Evolutionary conservation across 306 rosid species (phyloP), one percentile per base, ranked within the genome.

Genomic region (Begonia loranthoides): DNA sequence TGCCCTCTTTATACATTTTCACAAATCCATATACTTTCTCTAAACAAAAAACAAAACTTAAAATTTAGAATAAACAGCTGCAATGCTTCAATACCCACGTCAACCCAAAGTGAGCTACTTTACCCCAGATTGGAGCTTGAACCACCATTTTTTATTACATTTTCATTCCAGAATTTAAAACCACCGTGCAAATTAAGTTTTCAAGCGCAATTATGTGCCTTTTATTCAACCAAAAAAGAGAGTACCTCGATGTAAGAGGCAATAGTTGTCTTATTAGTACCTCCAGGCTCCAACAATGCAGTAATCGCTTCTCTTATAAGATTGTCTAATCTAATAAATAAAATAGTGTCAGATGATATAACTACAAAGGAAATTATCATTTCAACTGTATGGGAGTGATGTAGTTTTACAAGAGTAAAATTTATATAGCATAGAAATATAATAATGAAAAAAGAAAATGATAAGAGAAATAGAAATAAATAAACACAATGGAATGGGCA

Each of bases 181-280:
- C 21, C n/a, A 22, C 43, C 19, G 13, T 21, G 14, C 15, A 57
- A 6, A 52, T 22, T 11, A 55, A 36, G 10, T 5, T 10, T 8
- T 19, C 52, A 33, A 46, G 19, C n/a, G 34, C 11, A 34, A 47
- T n/a, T 52, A 28, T 28, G 5, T 44, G 41, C 24, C 50, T 49
- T 9, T 39, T 39, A 1, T 61, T 33, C 22, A 11, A 10, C 52
- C 28, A 47, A 19, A 38, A 57, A 56, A 68, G 39, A 62, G 22
- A 55, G 9, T 73, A 90, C 99, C 99, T 80, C 94, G 12, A 90
- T 90, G 66, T 82, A 90, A 14, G 88, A 61, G 17, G 86, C 81
- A 66, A 90, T 90, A 47, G 77, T 48, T 43, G 95, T 86, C 79
- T 83, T 90, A 64, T 83, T 86, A 60, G 99, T 86, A 51, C 99